Evolutionary conservation across 306 rosid genomes (phyloP).

Genomic region (Vigna radiata): DNA sequence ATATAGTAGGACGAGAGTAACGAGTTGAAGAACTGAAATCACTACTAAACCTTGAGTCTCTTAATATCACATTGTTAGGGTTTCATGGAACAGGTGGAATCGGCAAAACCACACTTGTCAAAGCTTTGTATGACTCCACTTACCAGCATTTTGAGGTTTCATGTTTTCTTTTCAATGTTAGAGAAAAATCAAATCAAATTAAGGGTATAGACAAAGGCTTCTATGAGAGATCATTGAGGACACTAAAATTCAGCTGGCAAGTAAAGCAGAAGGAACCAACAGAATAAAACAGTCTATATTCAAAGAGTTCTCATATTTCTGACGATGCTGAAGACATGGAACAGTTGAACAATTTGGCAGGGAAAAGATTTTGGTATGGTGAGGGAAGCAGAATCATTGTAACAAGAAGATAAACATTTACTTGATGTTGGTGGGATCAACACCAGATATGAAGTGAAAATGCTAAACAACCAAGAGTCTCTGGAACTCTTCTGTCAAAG

Average conservation of each 20-base stretch:
- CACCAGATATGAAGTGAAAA: neutral
- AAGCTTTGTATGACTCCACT: constrained; percentile 16
- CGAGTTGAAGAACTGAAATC: neutral
- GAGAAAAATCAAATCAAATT: neutral
- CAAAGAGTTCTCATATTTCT: constrained; percentile 5
- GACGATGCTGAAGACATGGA: constrained; percentile 4
- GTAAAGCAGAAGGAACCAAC: neutral
- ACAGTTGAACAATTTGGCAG: neutral
- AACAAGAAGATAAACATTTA: constrained; percentile 15
- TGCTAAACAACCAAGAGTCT: neutral
- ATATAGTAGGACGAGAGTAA: neutral
- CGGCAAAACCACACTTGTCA: constrained; percentile 3
- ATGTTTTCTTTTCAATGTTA: constrained; percentile 17
- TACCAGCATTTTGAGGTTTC: neutral
- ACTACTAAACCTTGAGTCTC: neutral
- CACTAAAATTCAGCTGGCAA: neutral
- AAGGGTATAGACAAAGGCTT: neutral
- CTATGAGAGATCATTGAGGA: neutral
- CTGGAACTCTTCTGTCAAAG: constrained; percentile 6
- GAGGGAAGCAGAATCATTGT: constrained; percentile 1
- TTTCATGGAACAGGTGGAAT: constrained; percentile 23
- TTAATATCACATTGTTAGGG: neutral
- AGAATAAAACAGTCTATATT: too few species aligned
- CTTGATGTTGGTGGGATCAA: neutral
- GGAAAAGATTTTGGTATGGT: neutral